Percentiles rank a stretch among this genome's conserved stretches.
Evolutionary conservation across 2,329 filamentous ascomycete genomes (phyloP).

Genomic region (Sporothrix variecibatus): DNA sequence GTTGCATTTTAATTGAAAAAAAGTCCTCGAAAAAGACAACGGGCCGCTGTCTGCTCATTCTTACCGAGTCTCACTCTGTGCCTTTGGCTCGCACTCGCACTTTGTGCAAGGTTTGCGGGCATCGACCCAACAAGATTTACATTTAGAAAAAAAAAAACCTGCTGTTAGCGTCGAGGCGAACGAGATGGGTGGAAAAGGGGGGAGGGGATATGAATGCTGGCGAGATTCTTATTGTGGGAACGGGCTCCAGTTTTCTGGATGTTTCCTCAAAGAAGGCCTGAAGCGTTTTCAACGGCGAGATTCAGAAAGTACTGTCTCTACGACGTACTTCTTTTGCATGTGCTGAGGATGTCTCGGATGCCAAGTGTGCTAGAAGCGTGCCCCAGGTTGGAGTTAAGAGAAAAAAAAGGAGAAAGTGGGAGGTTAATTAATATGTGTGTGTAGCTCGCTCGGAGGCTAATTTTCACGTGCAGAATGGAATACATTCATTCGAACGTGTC

Average conservation of each 20-base stretch:
- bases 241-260: conserved; percentile 2
- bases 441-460: not conserved
- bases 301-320: not conserved
- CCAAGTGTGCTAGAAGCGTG: not conserved
- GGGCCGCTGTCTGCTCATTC: not conserved
- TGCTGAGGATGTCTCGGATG: not conserved
- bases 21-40: not conserved
- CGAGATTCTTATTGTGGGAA: not conserved
- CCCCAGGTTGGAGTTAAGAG: not conserved
- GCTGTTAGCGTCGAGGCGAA: not conserved
- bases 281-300: not conserved
- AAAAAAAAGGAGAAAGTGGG: not conserved
- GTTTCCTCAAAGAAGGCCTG: not conserved
- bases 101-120: not conserved
- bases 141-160: not conserved
- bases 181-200: not conserved
- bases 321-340: conserved; percentile 8
- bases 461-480: conserved; percentile 10
- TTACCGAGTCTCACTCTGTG: no score
- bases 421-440: no score
- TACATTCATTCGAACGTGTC: no score
- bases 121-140: not conserved
- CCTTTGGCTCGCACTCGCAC: not conserved
- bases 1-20: not conserved
- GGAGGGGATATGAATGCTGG: not conserved